phyloP scores from a whole-genome alignment of 106 monocot genomes.

The Dactylorhiza incarnata region DNA sequence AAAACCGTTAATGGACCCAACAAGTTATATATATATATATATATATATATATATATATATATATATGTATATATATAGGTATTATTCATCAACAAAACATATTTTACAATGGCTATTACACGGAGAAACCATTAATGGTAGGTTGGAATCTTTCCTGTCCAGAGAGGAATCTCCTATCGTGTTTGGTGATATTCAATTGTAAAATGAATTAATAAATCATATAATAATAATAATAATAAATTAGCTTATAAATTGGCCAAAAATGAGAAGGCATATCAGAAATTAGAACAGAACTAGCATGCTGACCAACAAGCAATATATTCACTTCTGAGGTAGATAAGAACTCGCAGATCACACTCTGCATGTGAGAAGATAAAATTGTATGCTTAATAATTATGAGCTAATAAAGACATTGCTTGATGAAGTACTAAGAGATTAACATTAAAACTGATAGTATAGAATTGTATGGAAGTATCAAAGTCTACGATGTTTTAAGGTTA shows the following conservation, averaged over 20 bases:
- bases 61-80: too few species aligned
- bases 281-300: background rate
- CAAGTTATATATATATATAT: too few species aligned
- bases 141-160: too few species aligned
- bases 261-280: conserved; percentile 11
- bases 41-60: too few species aligned
- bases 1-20: too few species aligned
- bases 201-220: too few species aligned
- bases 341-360: conserved; percentile 67
- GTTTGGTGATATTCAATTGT: too few species aligned
- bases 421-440: background rate
- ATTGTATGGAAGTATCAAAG: background rate
- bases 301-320: conserved; percentile 1
- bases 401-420: background rate
- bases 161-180: too few species aligned
- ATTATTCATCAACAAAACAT: background rate
- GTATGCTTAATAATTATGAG: background rate
- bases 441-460: background rate
- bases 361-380: conserved; percentile 12
- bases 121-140: conserved; percentile 7
- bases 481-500: background rate
- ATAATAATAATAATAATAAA: too few species aligned
- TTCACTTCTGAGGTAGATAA: conserved; percentile 52
- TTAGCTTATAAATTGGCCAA: too few species aligned
- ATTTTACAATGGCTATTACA: conserved; percentile 14